These are phyloP conservation scores for Dipteronia dyeriana DNA, from an alignment of 345 rosid genomes.

Conservation along the genomic window DNA sequence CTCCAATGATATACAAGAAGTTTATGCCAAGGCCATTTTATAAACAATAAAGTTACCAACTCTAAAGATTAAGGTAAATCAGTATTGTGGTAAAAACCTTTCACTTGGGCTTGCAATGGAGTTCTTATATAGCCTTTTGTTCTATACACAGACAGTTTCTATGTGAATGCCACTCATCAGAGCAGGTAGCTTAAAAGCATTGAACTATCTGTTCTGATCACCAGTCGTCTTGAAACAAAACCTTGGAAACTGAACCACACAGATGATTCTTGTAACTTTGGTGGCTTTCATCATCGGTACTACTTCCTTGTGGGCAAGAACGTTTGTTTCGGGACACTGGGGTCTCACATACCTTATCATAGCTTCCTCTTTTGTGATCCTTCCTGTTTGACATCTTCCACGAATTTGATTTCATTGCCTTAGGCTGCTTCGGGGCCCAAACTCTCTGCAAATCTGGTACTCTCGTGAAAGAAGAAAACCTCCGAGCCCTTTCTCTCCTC, in stretches of 20 bases:
- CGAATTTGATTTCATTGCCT: conserved; percentile 34
- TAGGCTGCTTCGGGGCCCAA: conserved; percentile 80
- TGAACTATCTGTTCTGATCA: not conserved
- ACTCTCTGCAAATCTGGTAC: conserved; percentile 86
- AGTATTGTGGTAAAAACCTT: not conserved
- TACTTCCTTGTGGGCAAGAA: conserved; percentile 26
- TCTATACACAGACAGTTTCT: not conserved
- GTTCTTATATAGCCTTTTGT: not conserved
- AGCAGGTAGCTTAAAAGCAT: not conserved
- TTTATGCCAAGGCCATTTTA: conserved; percentile 1
- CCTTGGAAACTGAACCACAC: conserved; percentile 63
- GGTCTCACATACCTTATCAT: conserved; percentile 79
- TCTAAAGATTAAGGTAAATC: not conserved
- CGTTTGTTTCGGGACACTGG: conserved; percentile 59
- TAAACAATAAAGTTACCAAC: conserved; percentile 7
- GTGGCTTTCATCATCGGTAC: conserved; percentile 30
- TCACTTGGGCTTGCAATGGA: not conserved
- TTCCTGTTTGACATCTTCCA: conserved; percentile 57
- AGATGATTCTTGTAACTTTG: conserved; percentile 28
- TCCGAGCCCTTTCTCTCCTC: conserved; percentile 78
- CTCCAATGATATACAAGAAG: not conserved
- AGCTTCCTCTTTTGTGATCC: conserved; percentile 37
- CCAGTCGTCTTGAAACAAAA: conserved; percentile 64
- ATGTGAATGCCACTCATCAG: not conserved
- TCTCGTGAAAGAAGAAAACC: conserved; percentile 81